A percentile compares a stretch with the other conserved stretches of the same genome.
Conservation (phyloP, 352 stramenopile genomes). For the Pythium diclinum region DNA sequence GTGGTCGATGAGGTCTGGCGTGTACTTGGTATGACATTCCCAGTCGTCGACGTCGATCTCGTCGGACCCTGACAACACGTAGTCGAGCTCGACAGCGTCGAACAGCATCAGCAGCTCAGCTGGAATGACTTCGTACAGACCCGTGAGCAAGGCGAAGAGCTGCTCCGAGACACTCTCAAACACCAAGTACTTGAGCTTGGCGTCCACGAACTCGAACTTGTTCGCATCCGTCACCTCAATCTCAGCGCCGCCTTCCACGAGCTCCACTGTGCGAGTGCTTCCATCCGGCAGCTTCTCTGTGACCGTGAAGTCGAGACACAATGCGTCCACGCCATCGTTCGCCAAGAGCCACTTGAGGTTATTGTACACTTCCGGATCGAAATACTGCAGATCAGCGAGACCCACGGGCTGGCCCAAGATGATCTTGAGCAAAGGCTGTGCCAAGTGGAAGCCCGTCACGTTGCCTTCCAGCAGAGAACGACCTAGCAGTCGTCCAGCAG, state of each 20-base stretch:
- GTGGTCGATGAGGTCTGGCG: constrained; percentile 15
- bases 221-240: constrained; percentile 95
- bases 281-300: constrained; percentile 30
- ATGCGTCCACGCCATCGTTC: constrained; percentile 47
- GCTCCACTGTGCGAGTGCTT: constrained; percentile 35
- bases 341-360: constrained; percentile 69
- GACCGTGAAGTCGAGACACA: constrained; percentile 66
- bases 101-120: constrained; percentile 90
- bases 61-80: constrained; percentile 89
- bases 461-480: constrained; percentile 87
- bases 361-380: constrained; percentile 56
- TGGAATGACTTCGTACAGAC: constrained; percentile 95
- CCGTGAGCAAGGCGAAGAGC: constrained; percentile 89
- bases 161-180: constrained; percentile 90
- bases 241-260: constrained; percentile 47
- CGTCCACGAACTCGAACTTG: constrained; percentile 92
- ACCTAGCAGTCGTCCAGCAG: constrained; percentile 50
- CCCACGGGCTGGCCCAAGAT: constrained; percentile 93
- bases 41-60: constrained; percentile 92
- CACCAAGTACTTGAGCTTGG: constrained; percentile 92
- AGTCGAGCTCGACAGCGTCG: constrained; percentile 93
- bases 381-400: constrained; percentile 91
- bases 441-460: constrained; percentile 93
- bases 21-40: constrained; percentile 62
- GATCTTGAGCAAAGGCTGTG: constrained; percentile 96